Evolutionary conservation across 129 eudicot genomes (phyloP), one percentile per base, ranked within the genome.

Genomic region (Saussurea involucrata): DNA sequence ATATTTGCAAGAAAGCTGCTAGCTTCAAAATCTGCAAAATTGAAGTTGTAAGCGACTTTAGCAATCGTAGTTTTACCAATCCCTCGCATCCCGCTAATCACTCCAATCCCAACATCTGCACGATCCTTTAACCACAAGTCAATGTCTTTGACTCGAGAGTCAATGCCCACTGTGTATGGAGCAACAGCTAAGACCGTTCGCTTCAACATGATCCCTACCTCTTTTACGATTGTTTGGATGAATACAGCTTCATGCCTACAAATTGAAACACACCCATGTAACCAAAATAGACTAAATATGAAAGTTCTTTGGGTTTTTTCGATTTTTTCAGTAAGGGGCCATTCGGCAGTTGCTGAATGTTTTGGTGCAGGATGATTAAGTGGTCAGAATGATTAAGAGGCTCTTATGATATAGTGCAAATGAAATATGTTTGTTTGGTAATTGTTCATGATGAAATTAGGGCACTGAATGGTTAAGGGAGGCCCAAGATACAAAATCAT

Each of bases 31-130:
- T 55, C 31, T 3, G 71, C 36, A 66, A 63, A 71, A 33, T 71
- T 82, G 11, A 24, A 28, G 63, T 82, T 71, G 64, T 70, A 82
- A 10, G 76, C 82, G 24, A 64, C 69, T 53, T 77, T 82, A 13
- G 86, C 79, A 2, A 82, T 77, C 4, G 86, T 82, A 9, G 82
- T 64, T 33, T 82, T 82, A 27, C 86, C 86, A 8, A 76, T 76
- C 55, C 86, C 86, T 24, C 78, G 78, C 86, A 82, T 82, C 36
- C 86, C 86, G 11, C 63, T 69, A 15, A 82, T 71, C 58, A 61
- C 68, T 12, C 76, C 73, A 1, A 82, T 9, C 6, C 25, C 58
- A 15, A 82, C 78, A 71, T 82, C 63, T 8, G 64, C 17, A 8
- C 64, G 53, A 34, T 66, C 75, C 20, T 68, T 71, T 69, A 83